These are phyloP conservation scores for Solanum microdontum DNA, from an alignment of 257 asterid species.

Conservation along the genomic window DNA sequence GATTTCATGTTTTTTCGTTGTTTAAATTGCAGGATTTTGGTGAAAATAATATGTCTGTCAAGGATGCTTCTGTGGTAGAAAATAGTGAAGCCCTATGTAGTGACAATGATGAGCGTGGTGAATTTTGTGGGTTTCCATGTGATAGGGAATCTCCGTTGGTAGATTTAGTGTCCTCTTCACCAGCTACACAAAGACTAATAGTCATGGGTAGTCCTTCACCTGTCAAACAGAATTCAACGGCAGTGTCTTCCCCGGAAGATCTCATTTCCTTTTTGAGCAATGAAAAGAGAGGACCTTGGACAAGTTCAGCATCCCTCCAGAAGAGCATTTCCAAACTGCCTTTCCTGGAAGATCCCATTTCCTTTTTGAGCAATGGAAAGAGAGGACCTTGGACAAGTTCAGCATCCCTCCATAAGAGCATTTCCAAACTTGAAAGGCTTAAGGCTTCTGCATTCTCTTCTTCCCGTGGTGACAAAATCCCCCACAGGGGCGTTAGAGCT, in stretches of 20 bases:
- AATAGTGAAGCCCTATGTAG: neutral
- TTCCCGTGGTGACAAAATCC: slow-evolving; percentile 41
- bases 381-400: slow-evolving; percentile 20
- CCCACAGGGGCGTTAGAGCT: slow-evolving; percentile 29
- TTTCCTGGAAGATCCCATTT: slow-evolving; percentile 25
- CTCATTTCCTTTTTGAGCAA: slow-evolving; percentile 24
- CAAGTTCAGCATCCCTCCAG: slow-evolving; percentile 48
- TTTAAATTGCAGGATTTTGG: slow-evolving; percentile 3
- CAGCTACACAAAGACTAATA: slow-evolving; percentile 23
- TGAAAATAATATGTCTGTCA: slow-evolving; percentile 4
- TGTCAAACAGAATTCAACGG: slow-evolving; percentile 16
- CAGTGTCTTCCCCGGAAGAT: slow-evolving; percentile 35
- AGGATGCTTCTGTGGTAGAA: neutral
- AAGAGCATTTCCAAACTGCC: slow-evolving; percentile 67
- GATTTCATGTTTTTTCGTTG: neutral
- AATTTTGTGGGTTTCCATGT: slow-evolving; percentile 16
- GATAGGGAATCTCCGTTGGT: slow-evolving; percentile 23
- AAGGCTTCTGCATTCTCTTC: slow-evolving; percentile 55
- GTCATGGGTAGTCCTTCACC: slow-evolving; percentile 30
- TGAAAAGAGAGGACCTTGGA: slow-evolving; percentile 21
- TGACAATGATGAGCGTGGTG: slow-evolving; percentile 9
- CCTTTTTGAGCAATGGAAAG: slow-evolving; percentile 25
- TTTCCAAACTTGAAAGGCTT: slow-evolving; percentile 59
- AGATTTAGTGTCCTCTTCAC: slow-evolving; percentile 32
- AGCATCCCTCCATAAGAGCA: slow-evolving; percentile 65